A percentile compares a stretch with the other conserved stretches of the same genome.
Evolutionary conservation across 306 rosid genomes (phyloP).

Genomic region (Betula pendula): DNA sequence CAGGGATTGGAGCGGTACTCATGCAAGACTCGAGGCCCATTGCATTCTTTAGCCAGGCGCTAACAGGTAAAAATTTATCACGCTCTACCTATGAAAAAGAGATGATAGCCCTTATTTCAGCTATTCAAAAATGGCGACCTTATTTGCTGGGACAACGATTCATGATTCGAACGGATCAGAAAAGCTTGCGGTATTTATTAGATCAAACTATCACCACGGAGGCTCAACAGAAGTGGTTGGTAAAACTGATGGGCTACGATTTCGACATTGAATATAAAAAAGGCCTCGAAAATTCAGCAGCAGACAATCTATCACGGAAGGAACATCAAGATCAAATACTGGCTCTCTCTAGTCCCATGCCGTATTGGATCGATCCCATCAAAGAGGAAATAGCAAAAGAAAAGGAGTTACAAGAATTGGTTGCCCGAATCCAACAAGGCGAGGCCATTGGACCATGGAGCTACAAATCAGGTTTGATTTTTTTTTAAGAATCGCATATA

Average conservation of each 20-base stretch:
- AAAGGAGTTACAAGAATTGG: no score
- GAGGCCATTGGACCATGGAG: no score
- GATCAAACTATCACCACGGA: neutral
- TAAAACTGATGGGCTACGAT: neutral
- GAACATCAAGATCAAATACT: neutral
- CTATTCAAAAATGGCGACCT: no score
- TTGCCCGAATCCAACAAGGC: no score
- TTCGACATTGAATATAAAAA: neutral
- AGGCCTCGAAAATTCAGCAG: neutral
- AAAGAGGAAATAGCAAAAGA: neutral
- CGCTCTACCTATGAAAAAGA: no score
- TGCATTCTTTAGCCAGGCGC: no score
- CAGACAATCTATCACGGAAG: neutral
- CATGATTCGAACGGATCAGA: neutral
- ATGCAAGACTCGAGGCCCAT: no score
- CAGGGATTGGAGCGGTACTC: no score
- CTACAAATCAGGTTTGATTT: no score
- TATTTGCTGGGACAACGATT: neutral
- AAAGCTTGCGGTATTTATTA: neutral
- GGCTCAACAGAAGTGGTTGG: neutral
- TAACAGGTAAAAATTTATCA: no score
- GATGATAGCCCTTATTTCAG: no score
- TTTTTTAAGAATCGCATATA: no score
- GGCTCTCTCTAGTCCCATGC: neutral
- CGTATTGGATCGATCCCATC: neutral